phyloP scores from a whole-genome alignment of 306 rosid genomes.

The Astragalus membranaceus region DNA sequence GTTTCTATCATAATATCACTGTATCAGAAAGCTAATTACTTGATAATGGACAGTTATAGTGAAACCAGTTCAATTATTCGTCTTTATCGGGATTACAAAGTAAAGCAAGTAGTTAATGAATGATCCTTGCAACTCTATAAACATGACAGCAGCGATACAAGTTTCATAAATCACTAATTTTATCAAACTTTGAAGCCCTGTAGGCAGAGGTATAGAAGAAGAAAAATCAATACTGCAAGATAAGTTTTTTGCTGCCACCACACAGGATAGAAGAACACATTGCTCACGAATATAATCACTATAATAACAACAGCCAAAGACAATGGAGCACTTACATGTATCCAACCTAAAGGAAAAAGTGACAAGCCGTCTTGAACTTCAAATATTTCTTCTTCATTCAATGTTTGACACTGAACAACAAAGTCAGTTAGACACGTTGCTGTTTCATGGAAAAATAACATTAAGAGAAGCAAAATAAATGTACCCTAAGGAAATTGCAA shows the following conservation, averaged over 20 bases:
- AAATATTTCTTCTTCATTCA: constrained; percentile 98
- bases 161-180: not conserved
- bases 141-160: constrained; percentile 4
- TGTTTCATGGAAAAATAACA: constrained; percentile 17
- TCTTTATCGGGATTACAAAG: constrained; percentile 5
- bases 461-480: not conserved
- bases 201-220: not conserved
- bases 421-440: not conserved
- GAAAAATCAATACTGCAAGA: not conserved
- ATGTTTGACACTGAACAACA: constrained; percentile 77
- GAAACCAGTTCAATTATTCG: not conserved
- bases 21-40: constrained; percentile 4
- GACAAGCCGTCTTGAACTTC: constrained; percentile 94
- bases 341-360: constrained; percentile 96
- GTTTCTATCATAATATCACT: constrained; percentile 6
- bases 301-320: constrained; percentile 10
- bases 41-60: not conserved
- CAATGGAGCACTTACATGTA: constrained; percentile 74
- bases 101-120: not conserved
- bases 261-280: constrained; percentile 5
- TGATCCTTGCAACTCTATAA: not conserved
- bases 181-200: not conserved
- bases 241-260: not conserved
- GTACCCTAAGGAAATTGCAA: constrained; percentile 1
- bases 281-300: not conserved